These are phyloP conservation scores for Echria macrotheca DNA, from an alignment of 495 filamentous ascomycete species.

Conservation along the genomic window DNA sequence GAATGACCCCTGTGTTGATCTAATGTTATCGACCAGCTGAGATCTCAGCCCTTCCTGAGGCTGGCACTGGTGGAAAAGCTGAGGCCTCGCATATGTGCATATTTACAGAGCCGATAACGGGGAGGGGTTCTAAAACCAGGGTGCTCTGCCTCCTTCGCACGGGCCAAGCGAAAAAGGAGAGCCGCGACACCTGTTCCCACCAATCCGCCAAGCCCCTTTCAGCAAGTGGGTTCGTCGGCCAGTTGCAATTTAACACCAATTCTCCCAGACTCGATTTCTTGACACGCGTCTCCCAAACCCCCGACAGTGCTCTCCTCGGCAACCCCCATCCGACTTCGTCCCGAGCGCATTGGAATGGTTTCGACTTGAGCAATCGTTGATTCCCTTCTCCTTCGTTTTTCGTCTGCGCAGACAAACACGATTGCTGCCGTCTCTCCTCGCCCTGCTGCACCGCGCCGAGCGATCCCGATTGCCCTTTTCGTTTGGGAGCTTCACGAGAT, in stretches of 20 bases:
- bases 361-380: slow-evolving; percentile 5
- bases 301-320: slow-evolving; percentile 7
- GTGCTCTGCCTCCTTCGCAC: too few species aligned
- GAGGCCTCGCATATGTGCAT: too few species aligned
- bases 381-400: neutral
- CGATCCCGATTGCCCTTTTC: neutral
- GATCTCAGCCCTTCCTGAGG: too few species aligned
- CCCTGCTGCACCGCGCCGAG: neutral
- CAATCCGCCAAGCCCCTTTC: slow-evolving; percentile 19
- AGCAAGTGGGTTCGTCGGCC: slow-evolving; percentile 11
- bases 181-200: slow-evolving; percentile 1
- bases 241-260: slow-evolving; percentile 31
- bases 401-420: neutral
- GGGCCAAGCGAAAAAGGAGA: slow-evolving; percentile 15
- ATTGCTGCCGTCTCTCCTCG: neutral
- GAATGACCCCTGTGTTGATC: too few species aligned
- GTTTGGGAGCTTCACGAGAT: too few species aligned
- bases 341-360: slow-evolving; percentile 7
- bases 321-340: neutral
- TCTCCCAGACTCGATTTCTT: slow-evolving; percentile 16
- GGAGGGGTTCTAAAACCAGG: too few species aligned
- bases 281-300: slow-evolving; percentile 22
- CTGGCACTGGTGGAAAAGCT: too few species aligned
- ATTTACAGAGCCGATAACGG: too few species aligned
- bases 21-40: too few species aligned